Conservation (phyloP, 768 basidiomycete genomes). For the Tulasnella sp. region DNA sequence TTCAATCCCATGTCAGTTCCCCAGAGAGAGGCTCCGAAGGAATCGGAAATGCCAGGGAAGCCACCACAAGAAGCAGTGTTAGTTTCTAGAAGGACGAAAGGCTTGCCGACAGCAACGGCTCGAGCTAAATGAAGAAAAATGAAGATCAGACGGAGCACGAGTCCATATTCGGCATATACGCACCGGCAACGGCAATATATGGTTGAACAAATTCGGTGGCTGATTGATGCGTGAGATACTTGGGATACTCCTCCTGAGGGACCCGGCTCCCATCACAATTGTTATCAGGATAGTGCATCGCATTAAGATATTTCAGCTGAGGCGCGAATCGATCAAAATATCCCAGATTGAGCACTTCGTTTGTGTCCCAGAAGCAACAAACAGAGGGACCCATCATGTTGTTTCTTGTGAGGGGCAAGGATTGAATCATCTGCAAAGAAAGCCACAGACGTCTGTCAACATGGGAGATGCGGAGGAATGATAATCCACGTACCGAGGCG, state of each 20-base stretch:
- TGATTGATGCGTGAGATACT: slow-evolving; percentile 24
- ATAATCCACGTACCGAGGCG: too few relatives aligned
- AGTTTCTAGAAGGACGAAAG: slow-evolving; percentile 58
- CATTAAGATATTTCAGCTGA: slow-evolving; percentile 8
- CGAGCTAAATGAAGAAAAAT: slow-evolving; percentile 19
- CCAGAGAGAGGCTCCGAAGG: slow-evolving; percentile 41
- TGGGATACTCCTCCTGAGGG: slow-evolving; percentile 2
- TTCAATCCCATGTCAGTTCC: too few relatives aligned
- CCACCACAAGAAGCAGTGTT: slow-evolving; percentile 45
- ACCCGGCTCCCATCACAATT: slow-evolving; percentile 14
- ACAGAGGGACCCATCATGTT: slow-evolving; percentile 53
- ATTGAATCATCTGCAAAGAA: not conserved
- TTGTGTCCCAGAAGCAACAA: slow-evolving; percentile 42
- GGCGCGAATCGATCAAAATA: slow-evolving; percentile 9
- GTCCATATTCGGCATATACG: not conserved
- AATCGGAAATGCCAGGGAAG: slow-evolving; percentile 40
- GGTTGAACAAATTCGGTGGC: slow-evolving; percentile 36
- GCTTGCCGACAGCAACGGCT: slow-evolving; percentile 28
- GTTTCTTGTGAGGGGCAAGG: not conserved
- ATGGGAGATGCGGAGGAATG: not conserved
- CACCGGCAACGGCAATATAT: slow-evolving; percentile 35
- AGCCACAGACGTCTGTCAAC: not conserved
- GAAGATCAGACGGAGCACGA: not conserved
- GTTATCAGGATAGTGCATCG: slow-evolving; percentile 13
- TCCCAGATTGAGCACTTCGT: slow-evolving; percentile 24